These are phyloP conservation scores for Magnusiomyces tetraspermus DNA, from an alignment of 1,139 yeast species.

Conservation along the genomic window DNA sequence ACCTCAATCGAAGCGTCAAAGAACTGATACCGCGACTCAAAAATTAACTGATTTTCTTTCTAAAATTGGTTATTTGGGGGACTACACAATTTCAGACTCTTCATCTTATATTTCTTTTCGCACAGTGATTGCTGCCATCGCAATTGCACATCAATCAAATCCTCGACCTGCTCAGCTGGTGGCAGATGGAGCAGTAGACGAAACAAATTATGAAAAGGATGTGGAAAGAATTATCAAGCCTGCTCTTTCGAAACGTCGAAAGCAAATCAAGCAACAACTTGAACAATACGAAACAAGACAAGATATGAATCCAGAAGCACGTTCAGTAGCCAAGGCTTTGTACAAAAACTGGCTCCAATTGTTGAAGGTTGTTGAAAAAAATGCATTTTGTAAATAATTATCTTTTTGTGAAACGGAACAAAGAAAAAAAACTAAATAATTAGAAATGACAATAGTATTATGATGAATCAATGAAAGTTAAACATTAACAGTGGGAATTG, in stretches of 20 bases:
- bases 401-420: not conserved
- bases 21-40: not conserved
- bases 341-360: constrained; percentile 23
- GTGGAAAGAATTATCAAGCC: not conserved
- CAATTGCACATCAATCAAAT: not conserved
- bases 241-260: not conserved
- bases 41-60: not conserved
- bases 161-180: not conserved
- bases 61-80: not conserved
- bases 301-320: not conserved
- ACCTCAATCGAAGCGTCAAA: not conserved
- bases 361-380: not conserved
- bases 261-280: not conserved
- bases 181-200: not conserved
- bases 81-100: not conserved
- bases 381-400: too few relatives aligned
- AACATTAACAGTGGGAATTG: constrained; percentile 9
- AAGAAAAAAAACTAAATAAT: not conserved
- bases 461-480: not conserved
- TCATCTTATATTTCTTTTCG: not conserved
- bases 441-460: too few relatives aligned
- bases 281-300: not conserved
- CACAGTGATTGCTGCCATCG: not conserved
- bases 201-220: not conserved
- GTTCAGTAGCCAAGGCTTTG: not conserved